Evolutionary conservation across 208 protist genomes (phyloP).

Genomic region (Trichomonas tenax): DNA sequence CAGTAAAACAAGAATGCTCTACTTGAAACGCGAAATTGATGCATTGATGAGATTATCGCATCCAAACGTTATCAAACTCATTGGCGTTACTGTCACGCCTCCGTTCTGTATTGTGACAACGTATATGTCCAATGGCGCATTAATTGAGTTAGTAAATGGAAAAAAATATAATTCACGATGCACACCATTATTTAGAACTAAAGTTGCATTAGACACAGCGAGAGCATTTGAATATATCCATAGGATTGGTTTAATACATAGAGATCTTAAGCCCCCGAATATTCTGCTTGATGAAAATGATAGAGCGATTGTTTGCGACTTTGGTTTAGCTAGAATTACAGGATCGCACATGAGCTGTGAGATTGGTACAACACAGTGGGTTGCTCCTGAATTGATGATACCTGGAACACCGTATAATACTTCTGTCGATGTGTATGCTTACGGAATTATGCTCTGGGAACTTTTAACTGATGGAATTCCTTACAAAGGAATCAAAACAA

Average conservation of each 20-base stretch:
- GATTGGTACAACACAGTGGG: neutral
- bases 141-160: neutral
- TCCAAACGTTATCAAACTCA: neutral
- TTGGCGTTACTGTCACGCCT: neutral
- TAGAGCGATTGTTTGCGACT: slow-evolving; percentile 82
- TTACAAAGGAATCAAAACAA: neutral
- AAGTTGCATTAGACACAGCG: neutral
- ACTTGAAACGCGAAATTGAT: neutral
- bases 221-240: slow-evolving; percentile 39
- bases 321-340: slow-evolving; percentile 49
- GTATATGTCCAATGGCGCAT: neutral
- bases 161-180: neutral
- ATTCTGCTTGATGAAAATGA: slow-evolving; percentile 76
- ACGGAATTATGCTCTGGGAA: neutral
- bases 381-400: neutral
- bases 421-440: neutral
- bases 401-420: neutral
- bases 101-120: neutral
- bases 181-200: neutral
- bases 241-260: slow-evolving; percentile 55
- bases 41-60: neutral
- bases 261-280: slow-evolving; percentile 85
- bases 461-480: neutral
- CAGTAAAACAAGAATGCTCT: neutral
- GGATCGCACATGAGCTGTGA: neutral